These are phyloP conservation scores for Silene latifolia DNA, from an alignment of 148 eudicot genomes.

Conservation along the genomic window DNA sequence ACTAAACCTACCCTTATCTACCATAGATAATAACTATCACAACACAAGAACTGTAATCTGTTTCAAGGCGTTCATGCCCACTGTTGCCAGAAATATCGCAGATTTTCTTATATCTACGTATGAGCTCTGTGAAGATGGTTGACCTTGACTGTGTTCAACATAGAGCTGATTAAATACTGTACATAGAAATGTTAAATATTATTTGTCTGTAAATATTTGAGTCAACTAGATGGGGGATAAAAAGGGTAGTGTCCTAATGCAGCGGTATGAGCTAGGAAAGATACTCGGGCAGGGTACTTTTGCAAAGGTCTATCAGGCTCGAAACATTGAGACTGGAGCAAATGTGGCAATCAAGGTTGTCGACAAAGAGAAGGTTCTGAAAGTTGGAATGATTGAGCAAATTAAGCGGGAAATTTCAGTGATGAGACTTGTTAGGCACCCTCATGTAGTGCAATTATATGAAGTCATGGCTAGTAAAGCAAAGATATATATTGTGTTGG, in stretches of 20 bases:
- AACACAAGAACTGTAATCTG: constrained; percentile 6
- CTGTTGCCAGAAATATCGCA: constrained; percentile 25
- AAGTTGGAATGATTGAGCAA: constrained; percentile 47
- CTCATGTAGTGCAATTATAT: constrained; percentile 41
- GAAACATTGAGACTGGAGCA: constrained; percentile 39
- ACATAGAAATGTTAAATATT: background rate
- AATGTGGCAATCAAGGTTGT: constrained; percentile 43
- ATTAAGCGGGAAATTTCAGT: constrained; percentile 54
- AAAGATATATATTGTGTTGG: constrained; percentile 50
- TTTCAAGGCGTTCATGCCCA: constrained; percentile 31
- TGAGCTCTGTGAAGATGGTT: constrained; percentile 71
- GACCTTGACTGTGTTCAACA: constrained; percentile 22
- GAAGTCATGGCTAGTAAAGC: constrained; percentile 52
- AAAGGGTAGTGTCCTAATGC: constrained; percentile 33
- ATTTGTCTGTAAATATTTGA: constrained; percentile 5
- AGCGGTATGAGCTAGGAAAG: constrained; percentile 42
- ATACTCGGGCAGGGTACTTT: constrained; percentile 55
- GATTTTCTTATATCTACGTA: constrained; percentile 37
- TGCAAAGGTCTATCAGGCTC: constrained; percentile 46
- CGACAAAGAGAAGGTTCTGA: constrained; percentile 42
- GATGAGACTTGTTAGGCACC: constrained; percentile 47
- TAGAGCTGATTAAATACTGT: constrained; percentile 1
- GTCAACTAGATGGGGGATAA: constrained; percentile 24
- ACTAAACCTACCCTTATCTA: constrained; percentile 26
- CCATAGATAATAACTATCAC: constrained; percentile 17